A percentile compares a stretch with the other conserved stretches of the same genome.
phyloP scores from a whole-genome alignment of 441 rosid genomes.

The Populus trichocarpa region DNA sequence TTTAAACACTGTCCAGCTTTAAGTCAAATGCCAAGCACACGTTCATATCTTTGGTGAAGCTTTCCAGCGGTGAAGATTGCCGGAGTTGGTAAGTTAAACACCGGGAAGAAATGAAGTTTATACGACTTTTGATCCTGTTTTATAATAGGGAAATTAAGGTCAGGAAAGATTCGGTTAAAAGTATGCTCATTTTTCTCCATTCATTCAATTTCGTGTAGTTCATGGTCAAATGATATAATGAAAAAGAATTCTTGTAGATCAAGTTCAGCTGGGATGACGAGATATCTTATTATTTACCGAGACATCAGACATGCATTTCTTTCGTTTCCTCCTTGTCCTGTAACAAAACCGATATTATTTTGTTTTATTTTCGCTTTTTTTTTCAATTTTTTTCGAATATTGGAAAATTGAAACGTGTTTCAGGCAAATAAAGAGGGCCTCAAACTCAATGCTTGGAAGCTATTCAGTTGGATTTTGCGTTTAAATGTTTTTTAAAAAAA shows the following conservation, averaged over 20 bases:
- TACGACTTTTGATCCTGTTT: neutral
- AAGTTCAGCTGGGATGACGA: neutral
- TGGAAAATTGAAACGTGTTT: too few species aligned
- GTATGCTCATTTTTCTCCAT: neutral
- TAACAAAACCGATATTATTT: too few species aligned
- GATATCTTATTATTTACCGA: neutral
- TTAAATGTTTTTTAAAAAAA: too few species aligned
- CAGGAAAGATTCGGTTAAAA: neutral
- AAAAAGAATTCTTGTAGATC: neutral
- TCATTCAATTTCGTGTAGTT: neutral
- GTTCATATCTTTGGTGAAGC: neutral
- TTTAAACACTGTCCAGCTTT: neutral
- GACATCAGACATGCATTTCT: too few species aligned
- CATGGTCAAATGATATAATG: neutral
- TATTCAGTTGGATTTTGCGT: too few species aligned
- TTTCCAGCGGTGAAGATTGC: neutral
- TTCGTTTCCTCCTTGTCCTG: too few species aligned
- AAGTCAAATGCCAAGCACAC: neutral
- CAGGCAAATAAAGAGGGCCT: too few species aligned
- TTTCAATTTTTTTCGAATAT: too few species aligned
- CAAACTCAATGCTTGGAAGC: too few species aligned
- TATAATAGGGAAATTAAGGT: neutral
- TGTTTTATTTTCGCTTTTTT: too few species aligned
- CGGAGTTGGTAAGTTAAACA: neutral
- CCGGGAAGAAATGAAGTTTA: neutral